Conservation (phyloP, 73 alveolate species). For the Tetrahymena thermophila region DNA sequence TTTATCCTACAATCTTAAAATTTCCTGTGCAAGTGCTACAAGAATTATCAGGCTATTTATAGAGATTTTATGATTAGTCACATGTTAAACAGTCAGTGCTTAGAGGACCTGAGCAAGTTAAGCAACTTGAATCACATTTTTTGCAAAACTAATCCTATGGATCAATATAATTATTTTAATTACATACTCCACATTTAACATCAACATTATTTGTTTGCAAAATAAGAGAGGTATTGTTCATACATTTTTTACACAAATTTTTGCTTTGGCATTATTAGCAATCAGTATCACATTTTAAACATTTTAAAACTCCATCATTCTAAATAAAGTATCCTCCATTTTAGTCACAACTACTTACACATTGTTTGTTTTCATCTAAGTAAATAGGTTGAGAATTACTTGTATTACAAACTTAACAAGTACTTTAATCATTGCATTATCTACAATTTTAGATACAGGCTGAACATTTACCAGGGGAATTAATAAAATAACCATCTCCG, state of each 20-base stretch:
- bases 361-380: neutral
- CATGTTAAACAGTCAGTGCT: neutral
- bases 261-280: neutral
- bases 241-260: neutral
- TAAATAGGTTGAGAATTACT: neutral
- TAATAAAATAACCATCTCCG: neutral
- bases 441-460: neutral
- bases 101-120: neutral
- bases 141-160: neutral
- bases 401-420: neutral
- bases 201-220: neutral
- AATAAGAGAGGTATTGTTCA: neutral
- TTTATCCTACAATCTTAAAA: neutral
- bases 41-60: neutral
- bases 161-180: neutral
- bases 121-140: neutral
- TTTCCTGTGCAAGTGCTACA: neutral
- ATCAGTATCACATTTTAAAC: neutral
- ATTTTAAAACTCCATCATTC: neutral
- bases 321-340: neutral
- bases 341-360: neutral
- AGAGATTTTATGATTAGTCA: neutral
- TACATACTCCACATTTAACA: neutral
- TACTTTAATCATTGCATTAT: neutral
- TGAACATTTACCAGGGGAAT: neutral